Evolutionary conservation across 495 filamentous ascomycete genomes (phyloP), one percentile per base, ranked within the genome.

Genomic region (Apodospora peruviana): DNA sequence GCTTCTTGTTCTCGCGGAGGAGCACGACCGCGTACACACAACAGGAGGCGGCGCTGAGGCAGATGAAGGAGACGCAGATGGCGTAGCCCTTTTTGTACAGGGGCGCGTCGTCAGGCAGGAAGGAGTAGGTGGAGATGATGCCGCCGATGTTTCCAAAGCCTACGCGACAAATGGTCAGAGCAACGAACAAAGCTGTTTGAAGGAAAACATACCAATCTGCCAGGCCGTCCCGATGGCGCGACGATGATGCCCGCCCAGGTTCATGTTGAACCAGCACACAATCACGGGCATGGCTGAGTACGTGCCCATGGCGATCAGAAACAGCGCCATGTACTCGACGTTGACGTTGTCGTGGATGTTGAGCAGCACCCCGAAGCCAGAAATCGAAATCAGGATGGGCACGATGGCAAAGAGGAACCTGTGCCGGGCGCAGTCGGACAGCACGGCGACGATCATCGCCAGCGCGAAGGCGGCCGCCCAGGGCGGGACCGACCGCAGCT

Each of bases 231-330:
- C 93, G 3, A 98, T 82, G 35, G 85, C 75, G 14, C 90, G 78
- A 1, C 90, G 78, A 47, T 90, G 87, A 62, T 98, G 91, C 2
- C 91, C 90, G 1, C 86, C 86, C 18, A 95, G 69, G 54, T 95
- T 96, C 81, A 95, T 95, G 52, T 85, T 86, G 67, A 90, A 96
- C 90, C 91, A 98, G 62, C 90, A 96, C 0, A 94, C 80, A 32
- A 88, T 77, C 10, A 95, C 79, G 0, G 89, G 90, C 81, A 91
- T 87, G 8, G 88, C 85, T 43, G 78, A 75, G 57, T 87, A 87
- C 0, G 69, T 69, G 20, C 77, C 77, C 62, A 75, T 74, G 4
- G 83, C 82, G 48, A 88, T 73, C 27, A 95, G 64, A 65, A 89
- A 90, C 14, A 95, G 72, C 1, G 82, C 87, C 0, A 68, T 81